phyloP scores from a whole-genome alignment of 345 rosid genomes.

The thale cress (Arabidopsis thaliana) region TAIR10.1 NC_003071.7:14349501-14350000 shows the following conservation, averaged over 20 bases:
- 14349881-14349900: background rate
- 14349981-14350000: background rate
- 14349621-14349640: conserved; percentile 39
- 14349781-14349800: background rate
- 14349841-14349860: background rate
- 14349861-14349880: background rate
- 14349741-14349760: conserved; percentile 3
- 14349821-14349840: background rate
- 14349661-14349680: conserved; percentile 28
- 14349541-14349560: conserved; percentile 21
- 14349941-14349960: background rate
- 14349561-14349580: conserved; percentile 9
- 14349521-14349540: conserved; percentile 3
- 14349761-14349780: background rate
- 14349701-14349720: background rate
- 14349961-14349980: background rate
- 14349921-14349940: background rate
- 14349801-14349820: background rate
- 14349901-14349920: background rate
- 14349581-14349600: conserved; percentile 27
- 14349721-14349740: conserved; percentile 6
- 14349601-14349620: conserved; percentile 1
- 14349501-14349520: conserved; percentile 32
- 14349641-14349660: conserved; percentile 14
- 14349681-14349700: conserved; percentile 36